Evolutionary conservation across 192 early-diverging fungal genomes (phyloP).

Genomic region (Funneliformis mosseae): DNA sequence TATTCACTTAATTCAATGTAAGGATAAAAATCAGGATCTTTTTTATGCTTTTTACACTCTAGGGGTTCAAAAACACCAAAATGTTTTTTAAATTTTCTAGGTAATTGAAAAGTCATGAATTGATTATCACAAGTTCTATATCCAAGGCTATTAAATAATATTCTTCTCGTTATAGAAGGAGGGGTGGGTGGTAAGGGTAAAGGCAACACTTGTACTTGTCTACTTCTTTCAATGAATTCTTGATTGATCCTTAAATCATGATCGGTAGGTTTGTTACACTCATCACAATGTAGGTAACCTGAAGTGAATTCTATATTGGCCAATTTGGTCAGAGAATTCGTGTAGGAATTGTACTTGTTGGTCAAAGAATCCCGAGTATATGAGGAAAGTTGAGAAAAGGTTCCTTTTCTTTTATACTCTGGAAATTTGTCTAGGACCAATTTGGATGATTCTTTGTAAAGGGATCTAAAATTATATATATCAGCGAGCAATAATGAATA

Average conservation of each 20-base stretch:
- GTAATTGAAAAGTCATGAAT: conserved; percentile 13
- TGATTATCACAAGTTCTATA: conserved; percentile 12
- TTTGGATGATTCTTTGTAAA: conserved; percentile 28
- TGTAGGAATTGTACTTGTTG: background rate
- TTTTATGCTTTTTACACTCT: conserved; percentile 22
- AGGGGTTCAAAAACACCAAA: conserved; percentile 18
- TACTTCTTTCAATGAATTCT: conserved; percentile 5
- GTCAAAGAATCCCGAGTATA: background rate
- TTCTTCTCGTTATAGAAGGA: conserved; percentile 2
- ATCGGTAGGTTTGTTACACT: background rate
- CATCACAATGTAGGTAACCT: conserved; percentile 13
- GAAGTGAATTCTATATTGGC: conserved; percentile 11
- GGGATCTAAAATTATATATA: background rate
- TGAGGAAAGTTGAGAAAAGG: conserved; percentile 13
- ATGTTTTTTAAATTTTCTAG: conserved; percentile 20
- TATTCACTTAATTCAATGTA: conserved; percentile 8
- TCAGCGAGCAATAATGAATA: conserved; percentile 16
- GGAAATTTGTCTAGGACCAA: conserved; percentile 20
- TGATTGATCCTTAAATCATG: conserved; percentile 15
- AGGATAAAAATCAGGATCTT: background rate
- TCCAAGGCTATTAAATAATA: background rate
- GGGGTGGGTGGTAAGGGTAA: background rate
- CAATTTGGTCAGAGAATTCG: background rate
- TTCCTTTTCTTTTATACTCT: background rate
- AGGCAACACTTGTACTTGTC: conserved; percentile 9